Conservation (phyloP, 768 basidiomycete species). For the Serendipita indica region DNA sequence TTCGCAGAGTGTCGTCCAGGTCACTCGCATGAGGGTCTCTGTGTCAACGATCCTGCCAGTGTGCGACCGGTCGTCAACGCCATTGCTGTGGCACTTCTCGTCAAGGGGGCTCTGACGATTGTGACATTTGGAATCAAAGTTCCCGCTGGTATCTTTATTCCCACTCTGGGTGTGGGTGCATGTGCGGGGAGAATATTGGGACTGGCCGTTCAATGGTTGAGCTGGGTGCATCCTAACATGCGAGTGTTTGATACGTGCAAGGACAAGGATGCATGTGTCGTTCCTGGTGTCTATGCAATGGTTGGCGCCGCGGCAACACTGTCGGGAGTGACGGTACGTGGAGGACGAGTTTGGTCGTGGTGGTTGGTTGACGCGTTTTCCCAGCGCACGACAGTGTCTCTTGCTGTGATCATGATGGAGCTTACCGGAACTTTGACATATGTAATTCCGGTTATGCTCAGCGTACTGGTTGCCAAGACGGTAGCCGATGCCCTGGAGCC, state of each 20-base stretch:
- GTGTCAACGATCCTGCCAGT: constrained; percentile 41
- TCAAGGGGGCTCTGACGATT: constrained; percentile 68
- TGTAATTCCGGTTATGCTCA: constrained; percentile 76
- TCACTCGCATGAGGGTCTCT: constrained; percentile 50
- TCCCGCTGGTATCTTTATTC: constrained; percentile 93
- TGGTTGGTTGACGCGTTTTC: background rate
- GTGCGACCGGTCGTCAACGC: constrained; percentile 46
- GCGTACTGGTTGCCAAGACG: constrained; percentile 78
- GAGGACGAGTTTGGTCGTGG: constrained; percentile 12
- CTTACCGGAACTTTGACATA: constrained; percentile 88
- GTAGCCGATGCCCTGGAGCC: constrained; percentile 79
- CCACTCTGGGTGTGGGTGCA: constrained; percentile 82
- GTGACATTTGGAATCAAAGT: constrained; percentile 88
- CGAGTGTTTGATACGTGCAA: constrained; percentile 51
- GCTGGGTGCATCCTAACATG: constrained; percentile 43
- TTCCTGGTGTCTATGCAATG: constrained; percentile 91
- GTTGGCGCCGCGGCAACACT: constrained; percentile 88
- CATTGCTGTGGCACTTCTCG: constrained; percentile 61
- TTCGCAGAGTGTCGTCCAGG: constrained; percentile 66
- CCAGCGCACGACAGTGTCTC: constrained; percentile 76
- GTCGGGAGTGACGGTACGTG: constrained; percentile 81
- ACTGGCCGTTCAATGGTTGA: constrained; percentile 61
- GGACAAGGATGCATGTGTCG: constrained; percentile 54
- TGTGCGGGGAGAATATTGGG: constrained; percentile 84
- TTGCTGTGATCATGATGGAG: constrained; percentile 95